phyloP scores from a whole-genome alignment of 805 yeast genomes.

The Ogataea methylovora region DNA sequence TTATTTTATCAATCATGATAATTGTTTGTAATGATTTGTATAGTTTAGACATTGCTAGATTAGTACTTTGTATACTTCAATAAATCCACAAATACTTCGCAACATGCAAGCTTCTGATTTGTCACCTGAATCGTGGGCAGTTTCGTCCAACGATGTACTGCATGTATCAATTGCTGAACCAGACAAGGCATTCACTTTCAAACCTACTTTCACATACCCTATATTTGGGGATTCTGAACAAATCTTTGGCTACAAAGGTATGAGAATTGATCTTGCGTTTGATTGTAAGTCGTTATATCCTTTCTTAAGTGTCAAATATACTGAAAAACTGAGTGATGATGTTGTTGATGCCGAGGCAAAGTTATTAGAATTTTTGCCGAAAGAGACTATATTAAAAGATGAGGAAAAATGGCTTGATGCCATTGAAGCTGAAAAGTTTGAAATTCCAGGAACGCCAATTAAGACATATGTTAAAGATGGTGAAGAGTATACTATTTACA shows the following conservation, averaged over 20 bases:
- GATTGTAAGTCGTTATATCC: conserved; percentile 73
- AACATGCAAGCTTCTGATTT: conserved; percentile 1
- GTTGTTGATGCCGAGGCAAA: conserved; percentile 52
- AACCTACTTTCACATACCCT: conserved; percentile 84
- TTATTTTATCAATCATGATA: no score
- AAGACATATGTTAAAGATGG: conserved; percentile 25
- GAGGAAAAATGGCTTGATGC: conserved; percentile 61
- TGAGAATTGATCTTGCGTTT: conserved; percentile 60
- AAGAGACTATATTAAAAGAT: conserved; percentile 48
- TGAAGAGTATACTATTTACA: conserved; percentile 44
- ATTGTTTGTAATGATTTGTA: no score
- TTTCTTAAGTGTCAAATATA: conserved; percentile 52
- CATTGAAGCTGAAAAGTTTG: conserved; percentile 36
- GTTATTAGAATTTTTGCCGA: conserved; percentile 53
- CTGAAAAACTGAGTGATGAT: conserved; percentile 44
- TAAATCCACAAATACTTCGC: no score
- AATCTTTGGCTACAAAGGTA: conserved; percentile 73
- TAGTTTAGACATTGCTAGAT: no score
- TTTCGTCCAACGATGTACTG: conserved; percentile 62
- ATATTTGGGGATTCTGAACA: conserved; percentile 89
- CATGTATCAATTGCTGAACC: conserved; percentile 53
- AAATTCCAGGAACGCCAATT: conserved; percentile 25
- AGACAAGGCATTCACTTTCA: conserved; percentile 53
- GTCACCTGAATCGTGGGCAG: conserved; percentile 68
- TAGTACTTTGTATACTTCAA: no score